Conservation (phyloP, 441 rosid species). For the Erysimum cheiri region DNA sequence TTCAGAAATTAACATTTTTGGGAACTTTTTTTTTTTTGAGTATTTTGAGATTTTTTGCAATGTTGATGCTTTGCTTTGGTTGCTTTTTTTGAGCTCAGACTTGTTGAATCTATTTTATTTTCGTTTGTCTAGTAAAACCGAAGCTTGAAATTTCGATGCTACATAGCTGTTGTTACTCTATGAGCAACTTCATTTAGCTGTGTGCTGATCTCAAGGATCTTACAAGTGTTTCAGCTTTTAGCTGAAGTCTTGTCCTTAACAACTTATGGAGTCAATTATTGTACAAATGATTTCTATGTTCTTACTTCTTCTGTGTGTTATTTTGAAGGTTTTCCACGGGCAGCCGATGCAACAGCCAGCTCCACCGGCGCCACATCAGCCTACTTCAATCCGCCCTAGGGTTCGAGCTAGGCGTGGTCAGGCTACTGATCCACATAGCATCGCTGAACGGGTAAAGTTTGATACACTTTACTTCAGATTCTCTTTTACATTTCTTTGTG, state of each 20-base stretch:
- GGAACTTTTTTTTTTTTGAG: background rate
- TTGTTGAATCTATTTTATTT: background rate
- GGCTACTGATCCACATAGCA: conserved; percentile 99
- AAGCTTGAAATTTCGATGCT: background rate
- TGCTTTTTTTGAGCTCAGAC: background rate
- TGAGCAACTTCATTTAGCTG: conserved; percentile 6
- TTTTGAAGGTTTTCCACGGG: conserved; percentile 81
- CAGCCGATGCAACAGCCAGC: conserved; percentile 77
- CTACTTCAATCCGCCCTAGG: conserved; percentile 93
- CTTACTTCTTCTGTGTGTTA: conserved; percentile 31
- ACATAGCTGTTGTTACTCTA: background rate
- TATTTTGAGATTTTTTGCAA: background rate
- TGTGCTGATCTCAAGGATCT: background rate
- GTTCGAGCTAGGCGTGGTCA: conserved; percentile 99
- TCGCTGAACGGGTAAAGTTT: conserved; percentile 86
- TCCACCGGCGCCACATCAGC: conserved; percentile 85
- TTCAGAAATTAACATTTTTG: conserved; percentile 1
- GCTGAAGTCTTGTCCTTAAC: background rate
- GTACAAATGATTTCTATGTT: background rate
- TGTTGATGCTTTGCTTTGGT: conserved; percentile 15
- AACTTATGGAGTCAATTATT: background rate
- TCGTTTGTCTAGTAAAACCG: conserved; percentile 4
- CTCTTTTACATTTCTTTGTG: background rate
- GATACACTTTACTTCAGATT: conserved; percentile 1
- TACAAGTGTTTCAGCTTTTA: background rate